phyloP scores from a whole-genome alignment of 2,329 filamentous ascomycete genomes.

The Diplocarpon rosae region DNA sequence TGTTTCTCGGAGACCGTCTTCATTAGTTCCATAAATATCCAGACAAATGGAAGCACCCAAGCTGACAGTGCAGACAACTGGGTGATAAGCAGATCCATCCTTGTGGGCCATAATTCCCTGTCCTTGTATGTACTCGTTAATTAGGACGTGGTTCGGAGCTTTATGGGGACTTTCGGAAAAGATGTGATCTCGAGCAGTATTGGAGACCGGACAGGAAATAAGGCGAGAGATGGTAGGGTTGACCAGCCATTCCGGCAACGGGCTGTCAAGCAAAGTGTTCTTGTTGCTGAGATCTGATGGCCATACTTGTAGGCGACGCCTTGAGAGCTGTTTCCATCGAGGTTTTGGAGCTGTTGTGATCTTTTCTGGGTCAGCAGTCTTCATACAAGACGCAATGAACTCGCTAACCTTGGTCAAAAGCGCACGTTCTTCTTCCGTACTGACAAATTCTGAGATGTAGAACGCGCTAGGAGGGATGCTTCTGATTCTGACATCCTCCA shows the following conservation, averaged over 20 bases:
- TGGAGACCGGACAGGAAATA: conserved; percentile 36
- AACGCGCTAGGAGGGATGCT: conserved; percentile 56
- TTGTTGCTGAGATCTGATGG: conserved; percentile 74
- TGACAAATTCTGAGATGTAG: conserved; percentile 83
- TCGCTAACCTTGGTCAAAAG: conserved; percentile 59
- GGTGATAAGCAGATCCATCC: conserved; percentile 79
- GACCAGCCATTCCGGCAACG: conserved; percentile 65
- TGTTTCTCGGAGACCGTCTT: conserved; percentile 44
- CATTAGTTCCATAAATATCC: conserved; percentile 58
- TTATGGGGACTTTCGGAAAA: conserved; percentile 59
- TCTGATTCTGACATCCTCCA: conserved; percentile 41
- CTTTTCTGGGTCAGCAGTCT: conserved; percentile 19
- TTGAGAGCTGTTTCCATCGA: conserved; percentile 79
- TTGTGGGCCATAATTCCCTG: conserved; percentile 98
- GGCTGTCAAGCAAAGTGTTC: conserved; percentile 63
- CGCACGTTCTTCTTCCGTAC: conserved; percentile 55
- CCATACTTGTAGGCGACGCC: conserved; percentile 82
- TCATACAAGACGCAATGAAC: neutral
- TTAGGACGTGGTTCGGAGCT: conserved; percentile 77
- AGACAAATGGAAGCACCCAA: conserved; percentile 68
- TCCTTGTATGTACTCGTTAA: conserved; percentile 83
- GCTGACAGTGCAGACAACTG: conserved; percentile 84
- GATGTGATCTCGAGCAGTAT: conserved; percentile 29
- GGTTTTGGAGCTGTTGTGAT: conserved; percentile 57
- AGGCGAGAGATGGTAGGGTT: conserved; percentile 56